Base-by-base conservation (phyloP, 148 eudicot genomes). In the Fallopia convolvulus region DNA sequence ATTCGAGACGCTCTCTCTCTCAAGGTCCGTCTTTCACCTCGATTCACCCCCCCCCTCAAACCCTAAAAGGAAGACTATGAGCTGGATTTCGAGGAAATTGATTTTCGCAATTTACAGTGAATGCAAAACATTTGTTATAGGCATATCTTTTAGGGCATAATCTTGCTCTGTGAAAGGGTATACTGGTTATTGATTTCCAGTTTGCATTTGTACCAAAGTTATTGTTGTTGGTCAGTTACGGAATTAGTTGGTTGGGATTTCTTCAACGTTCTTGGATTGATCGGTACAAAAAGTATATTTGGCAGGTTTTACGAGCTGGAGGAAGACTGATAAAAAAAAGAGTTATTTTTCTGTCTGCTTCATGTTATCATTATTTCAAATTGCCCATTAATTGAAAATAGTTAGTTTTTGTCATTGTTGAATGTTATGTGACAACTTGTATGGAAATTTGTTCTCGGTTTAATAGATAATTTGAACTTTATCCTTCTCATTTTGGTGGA, bases 1-100 rank as follows among this genome's bases (percentile, higher is more conserved):
- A 85, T 95, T 56, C 99, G 98, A 5, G 97, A 95, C 74, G 88
- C 91, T 55, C 77, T 84, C 74, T 86, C 97, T 11, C 89, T 93
- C 49, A 93, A 95, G 97, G 99, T 95, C 63, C 53, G 42, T 56
- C 4, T 44, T 36, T 63, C 15, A 14, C 47, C 68, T 58, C 66
- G 26, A 3, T 4, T 50, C 23, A 6, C 23, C 30, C 30, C 30
- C 6, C 7, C 32, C 8, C 65, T 10, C 65, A 58, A 58, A 56
- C 23, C 30, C 13, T n/a, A 58, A 58, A 58, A 21, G 33, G 65
- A 17, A 56, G 32, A 23, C 26, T 39, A 14, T 48, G n/a, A 11
- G 17, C 50, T 77, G 26, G 20, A 32, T 58, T 58, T 58, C 30
- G 18, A 33, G 21, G 32, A 13, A 36, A 33, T 36, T 66, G 71